Evolutionary conservation across 805 yeast genomes (phyloP).

Genomic region (Cyberlindnera misumaiensis): DNA sequence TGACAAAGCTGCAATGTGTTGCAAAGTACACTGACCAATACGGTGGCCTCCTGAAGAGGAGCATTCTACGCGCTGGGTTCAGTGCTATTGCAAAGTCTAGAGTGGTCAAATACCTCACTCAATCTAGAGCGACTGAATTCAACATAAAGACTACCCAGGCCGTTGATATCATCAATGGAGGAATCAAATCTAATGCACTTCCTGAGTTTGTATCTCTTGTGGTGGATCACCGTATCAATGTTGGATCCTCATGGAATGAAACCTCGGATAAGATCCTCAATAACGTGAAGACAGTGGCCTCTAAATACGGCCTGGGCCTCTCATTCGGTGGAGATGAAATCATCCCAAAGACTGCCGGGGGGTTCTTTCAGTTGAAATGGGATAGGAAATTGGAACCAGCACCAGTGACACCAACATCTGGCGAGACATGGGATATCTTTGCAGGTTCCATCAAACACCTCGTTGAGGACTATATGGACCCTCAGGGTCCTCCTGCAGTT

Average conservation of each 20-base stretch:
- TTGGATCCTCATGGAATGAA: constrained; percentile 33
- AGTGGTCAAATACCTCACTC: constrained; percentile 30
- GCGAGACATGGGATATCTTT: constrained; percentile 44
- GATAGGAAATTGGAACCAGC: constrained; percentile 38
- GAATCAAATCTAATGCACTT: constrained; percentile 58
- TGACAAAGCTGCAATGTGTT: constrained; percentile 47
- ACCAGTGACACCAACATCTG: constrained; percentile 40
- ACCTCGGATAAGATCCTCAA: constrained; percentile 26
- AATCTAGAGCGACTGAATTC: constrained; percentile 36
- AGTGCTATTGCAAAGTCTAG: constrained; percentile 28
- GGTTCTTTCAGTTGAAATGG: constrained; percentile 33
- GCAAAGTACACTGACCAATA: constrained; percentile 35
- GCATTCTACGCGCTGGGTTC: constrained; percentile 27
- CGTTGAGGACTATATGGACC: constrained; percentile 43
- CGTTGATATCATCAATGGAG: constrained; percentile 52
- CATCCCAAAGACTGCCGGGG: constrained; percentile 23
- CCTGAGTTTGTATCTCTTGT: constrained; percentile 47
- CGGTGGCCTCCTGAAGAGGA: constrained; percentile 12
- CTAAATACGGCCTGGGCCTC: constrained; percentile 29
- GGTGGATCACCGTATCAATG: constrained; percentile 50
- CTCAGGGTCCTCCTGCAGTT: constrained; percentile 44
- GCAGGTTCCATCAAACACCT: constrained; percentile 58
- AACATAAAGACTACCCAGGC: constrained; percentile 32
- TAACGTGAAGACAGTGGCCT: constrained; percentile 32
- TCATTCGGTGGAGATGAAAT: constrained; percentile 2